Evolutionary conservation across 1,139 yeast species (phyloP), one percentile per base, ranked within the genome.

Genomic region (Zygotorulaspora mrakii): DNA sequence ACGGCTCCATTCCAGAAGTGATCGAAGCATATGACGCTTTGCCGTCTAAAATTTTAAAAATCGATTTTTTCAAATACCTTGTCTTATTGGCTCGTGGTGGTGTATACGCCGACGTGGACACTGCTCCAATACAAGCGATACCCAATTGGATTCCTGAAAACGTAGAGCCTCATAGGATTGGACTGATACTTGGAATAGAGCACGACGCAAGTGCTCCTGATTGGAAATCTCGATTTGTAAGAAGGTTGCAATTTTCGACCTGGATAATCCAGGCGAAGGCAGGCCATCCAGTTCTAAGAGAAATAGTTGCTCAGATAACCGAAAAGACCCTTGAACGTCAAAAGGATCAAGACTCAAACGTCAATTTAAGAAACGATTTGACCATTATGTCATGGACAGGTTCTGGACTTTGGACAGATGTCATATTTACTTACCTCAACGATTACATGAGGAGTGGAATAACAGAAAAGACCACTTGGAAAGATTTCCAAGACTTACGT

Each of bases 351-450:
- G 61, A 65, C 14, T 45, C 64, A 25, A 60, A 60, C 7, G 55
- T 68, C 8, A 62, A 66, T 24, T 59, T 80, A 18, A 77, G 80
- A 51, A 77, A 77, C 50, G 74, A 67, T 53, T 54, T 75, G 50
- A 72, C 69, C 47, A 75, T 78, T 34, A 77, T 77, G 82, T 70
- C 72, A 52, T 82, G 83, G 91, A 82, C 94, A 0, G 94, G 94
- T 8, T 84, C 88, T 3, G 87, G 85, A 10, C 70, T 82, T n/a
- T 82, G 83, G 73, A 81, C 94, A 1, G 91, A 83, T 57, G 67
- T 73, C 12, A 72, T 82, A 8, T 82, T 82, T 58, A 74, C 75
- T 13, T 82, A 83, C 57, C 73, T 74, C 69, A 79, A 78, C 54
- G 74, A 73, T 45, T 68, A 74, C 40, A 67, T 66, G 32, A 67